A percentile compares a stretch with the other conserved stretches of the same genome.
Conservation (phyloP, 495 filamentous ascomycete genomes). For the Aspergillus bertholletiae region DNA sequence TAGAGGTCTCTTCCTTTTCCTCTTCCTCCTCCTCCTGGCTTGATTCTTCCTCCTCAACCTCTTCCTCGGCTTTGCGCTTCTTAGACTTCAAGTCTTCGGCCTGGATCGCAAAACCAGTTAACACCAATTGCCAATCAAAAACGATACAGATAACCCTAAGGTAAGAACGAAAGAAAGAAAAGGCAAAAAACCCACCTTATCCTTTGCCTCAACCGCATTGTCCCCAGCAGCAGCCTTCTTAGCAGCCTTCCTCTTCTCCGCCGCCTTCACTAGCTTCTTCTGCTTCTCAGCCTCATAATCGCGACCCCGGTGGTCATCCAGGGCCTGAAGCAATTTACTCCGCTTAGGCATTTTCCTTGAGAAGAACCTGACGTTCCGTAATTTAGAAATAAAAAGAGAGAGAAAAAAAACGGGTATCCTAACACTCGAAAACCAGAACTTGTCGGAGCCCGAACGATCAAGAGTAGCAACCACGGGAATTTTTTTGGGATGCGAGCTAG, state of each 20-base stretch:
- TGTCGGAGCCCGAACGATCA: not conserved
- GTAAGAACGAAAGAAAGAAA: not conserved
- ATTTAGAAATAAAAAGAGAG: too few relatives aligned
- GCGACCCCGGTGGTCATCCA: constrained; percentile 63
- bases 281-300: constrained; percentile 67
- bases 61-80: constrained; percentile 19
- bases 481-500: constrained; percentile 36
- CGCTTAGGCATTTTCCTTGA: constrained; percentile 52
- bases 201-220: constrained; percentile 2
- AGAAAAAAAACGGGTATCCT: constrained; percentile 14
- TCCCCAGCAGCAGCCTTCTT: constrained; percentile 36
- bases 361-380: too few relatives aligned
- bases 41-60: constrained; percentile 26
- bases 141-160: not conserved
- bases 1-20: constrained; percentile 20
- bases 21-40: constrained; percentile 21
- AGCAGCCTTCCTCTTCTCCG: constrained; percentile 50
- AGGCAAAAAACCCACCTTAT: constrained; percentile 15
- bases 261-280: constrained; percentile 54
- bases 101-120: not conserved
- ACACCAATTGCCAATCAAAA: constrained; percentile 2
- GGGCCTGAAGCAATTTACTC: constrained; percentile 62
- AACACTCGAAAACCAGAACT: constrained; percentile 1
- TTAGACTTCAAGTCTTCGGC: constrained; percentile 4
- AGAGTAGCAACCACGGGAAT: constrained; percentile 27